Percentiles rank a stretch among this genome's conserved stretches.
phyloP scores from a whole-genome alignment of 2,329 filamentous ascomycete species.

The Tolypocladium nubicola region DNA sequence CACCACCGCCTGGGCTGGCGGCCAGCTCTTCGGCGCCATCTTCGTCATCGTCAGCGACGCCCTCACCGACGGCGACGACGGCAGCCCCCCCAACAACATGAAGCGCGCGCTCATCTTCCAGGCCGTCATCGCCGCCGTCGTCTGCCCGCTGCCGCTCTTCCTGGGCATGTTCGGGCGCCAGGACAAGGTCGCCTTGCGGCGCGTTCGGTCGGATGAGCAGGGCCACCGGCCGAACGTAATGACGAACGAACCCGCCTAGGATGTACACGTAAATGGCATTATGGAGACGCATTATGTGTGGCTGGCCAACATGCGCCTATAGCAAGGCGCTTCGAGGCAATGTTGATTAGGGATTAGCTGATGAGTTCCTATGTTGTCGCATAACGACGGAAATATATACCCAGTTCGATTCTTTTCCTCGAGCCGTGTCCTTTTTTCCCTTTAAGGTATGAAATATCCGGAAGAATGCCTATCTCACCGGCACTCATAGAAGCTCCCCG shows the following conservation, averaged over 20 bases:
- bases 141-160: constrained; percentile 56
- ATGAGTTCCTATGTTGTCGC: background rate
- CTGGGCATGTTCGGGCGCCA: constrained; percentile 59
- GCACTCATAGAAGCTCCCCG: background rate
- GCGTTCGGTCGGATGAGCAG: constrained; percentile 34
- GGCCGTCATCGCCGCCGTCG: constrained; percentile 55
- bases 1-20: constrained; percentile 75
- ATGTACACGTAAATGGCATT: too few relatives aligned
- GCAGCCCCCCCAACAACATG: constrained; percentile 60
- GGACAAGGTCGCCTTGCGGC: constrained; percentile 38
- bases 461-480: background rate
- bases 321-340: background rate
- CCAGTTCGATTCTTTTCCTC: background rate
- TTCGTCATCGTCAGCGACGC: constrained; percentile 80
- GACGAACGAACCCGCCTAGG: background rate
- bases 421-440: background rate
- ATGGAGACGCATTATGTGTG: background rate
- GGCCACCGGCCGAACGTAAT: background rate
- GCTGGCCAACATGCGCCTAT: background rate
- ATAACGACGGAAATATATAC: background rate
- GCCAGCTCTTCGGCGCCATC: constrained; percentile 73
- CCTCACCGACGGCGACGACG: constrained; percentile 44
- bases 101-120: constrained; percentile 66
- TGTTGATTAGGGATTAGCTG: background rate
- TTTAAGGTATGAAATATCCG: background rate